Base-by-base conservation (phyloP, 768 basidiomycete genomes). In the Boletus eberwhitei region DNA sequence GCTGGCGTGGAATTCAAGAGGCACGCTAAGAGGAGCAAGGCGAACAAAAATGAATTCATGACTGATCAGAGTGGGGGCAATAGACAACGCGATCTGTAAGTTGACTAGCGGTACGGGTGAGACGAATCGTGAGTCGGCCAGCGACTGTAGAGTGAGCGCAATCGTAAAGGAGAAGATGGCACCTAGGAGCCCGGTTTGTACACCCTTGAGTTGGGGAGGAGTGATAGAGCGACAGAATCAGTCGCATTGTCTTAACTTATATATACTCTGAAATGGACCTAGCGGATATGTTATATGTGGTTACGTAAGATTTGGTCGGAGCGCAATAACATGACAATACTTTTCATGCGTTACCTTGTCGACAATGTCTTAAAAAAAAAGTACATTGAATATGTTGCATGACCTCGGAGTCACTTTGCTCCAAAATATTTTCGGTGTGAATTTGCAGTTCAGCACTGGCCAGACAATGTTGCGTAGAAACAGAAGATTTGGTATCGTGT, bases 41-140 rank as follows among this genome's bases (percentile, higher is more conserved):
- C 71, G 61, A 79, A 61, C 42, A 73, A 72, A 65, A 87, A 73
- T 19, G 19, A 17, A 59, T 80, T 80, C 87, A 89, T 88, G 59
- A 63, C 70, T 43, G 17, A 38, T 49, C 19, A 32, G 26, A 19
- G 24, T 5, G 19, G 45, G 24, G 39, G 31, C 32, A 40, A 47
- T n/a, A 45, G 19, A 48, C 3, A 29, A 39, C 9, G 19, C 21
- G 31, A 48, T 51, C 24, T 32, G 41, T 29, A 52, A 29, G 48
- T 58, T 59, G 61, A 51, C 58, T 55, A 40, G 64, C 49, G 58
- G 31, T 8, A 51, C 42, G 19, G 42, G 14, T 24, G 38, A 43
- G 39, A 40, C 34, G 47, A 19, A 42, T 41, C 0, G 48, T 48
- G 26, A 47, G 50, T 53, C 60, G 66, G 53, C 64, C 60, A 19